Evolutionary conservation across 495 filamentous ascomycete species (phyloP).

Genomic region (Clohesyomyces aquaticus): DNA sequence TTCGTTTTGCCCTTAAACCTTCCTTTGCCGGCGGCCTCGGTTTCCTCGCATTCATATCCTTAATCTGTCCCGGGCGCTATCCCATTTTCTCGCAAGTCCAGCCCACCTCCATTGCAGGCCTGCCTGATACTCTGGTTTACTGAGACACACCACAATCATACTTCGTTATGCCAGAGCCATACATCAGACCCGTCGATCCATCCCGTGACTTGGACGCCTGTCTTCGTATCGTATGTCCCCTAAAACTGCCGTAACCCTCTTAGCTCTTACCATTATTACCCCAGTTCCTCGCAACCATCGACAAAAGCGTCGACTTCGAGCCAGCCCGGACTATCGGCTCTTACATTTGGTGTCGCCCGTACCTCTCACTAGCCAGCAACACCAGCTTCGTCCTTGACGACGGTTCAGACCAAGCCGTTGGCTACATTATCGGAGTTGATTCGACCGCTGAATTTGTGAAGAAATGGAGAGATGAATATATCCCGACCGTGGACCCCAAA

Average conservation of each 20-base stretch:
- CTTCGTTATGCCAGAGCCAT: constrained; percentile 11
- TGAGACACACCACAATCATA: not conserved
- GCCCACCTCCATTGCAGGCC: no score
- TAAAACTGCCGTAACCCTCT: no score
- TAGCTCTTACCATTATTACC: no score
- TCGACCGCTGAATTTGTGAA: constrained; percentile 12
- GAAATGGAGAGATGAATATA: constrained; percentile 6
- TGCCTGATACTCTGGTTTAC: not conserved
- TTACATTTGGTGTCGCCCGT: constrained; percentile 26
- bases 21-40: no score
- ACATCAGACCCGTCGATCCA: constrained; percentile 15
- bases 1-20: no score
- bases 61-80: no score
- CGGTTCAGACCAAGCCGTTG: constrained; percentile 21
- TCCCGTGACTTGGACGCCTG: constrained; percentile 10
- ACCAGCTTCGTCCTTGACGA: constrained; percentile 33
- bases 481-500: constrained; percentile 15
- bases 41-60: no score
- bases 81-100: no score
- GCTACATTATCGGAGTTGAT: constrained; percentile 31
- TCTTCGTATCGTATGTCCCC: constrained; percentile 13
- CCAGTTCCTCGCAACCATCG: constrained; percentile 28
- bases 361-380: constrained; percentile 19
- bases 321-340: constrained; percentile 33
- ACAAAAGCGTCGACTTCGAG: constrained; percentile 10